Evolutionary conservation across 257 asterid species (phyloP).

Genomic region (Schizonepeta tenuifolia): DNA sequence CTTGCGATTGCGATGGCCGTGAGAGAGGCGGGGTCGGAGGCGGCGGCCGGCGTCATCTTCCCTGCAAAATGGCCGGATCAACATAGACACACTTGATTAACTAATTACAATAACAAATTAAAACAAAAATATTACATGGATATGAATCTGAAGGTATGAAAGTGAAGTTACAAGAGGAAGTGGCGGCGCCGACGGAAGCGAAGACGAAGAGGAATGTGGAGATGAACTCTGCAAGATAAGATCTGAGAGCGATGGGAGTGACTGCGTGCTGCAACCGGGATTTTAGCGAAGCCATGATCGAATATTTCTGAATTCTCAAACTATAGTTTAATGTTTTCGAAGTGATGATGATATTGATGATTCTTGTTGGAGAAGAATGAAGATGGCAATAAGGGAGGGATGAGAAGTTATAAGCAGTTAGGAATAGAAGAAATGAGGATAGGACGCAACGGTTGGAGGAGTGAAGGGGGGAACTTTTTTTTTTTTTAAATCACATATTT

Average conservation of each 20-base stretch:
- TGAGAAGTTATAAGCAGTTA: conserved; percentile 33
- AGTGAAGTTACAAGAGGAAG: conserved; percentile 53
- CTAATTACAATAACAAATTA: too few species aligned
- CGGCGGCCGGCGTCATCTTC: conserved; percentile 21
- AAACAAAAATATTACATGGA: too few species aligned
- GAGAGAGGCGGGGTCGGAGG: conserved; percentile 50
- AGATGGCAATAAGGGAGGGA: background rate
- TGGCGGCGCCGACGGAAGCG: conserved; percentile 69
- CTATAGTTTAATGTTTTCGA: too few species aligned
- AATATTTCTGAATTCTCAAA: background rate
- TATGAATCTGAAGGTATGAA: background rate
- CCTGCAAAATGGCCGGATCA: background rate
- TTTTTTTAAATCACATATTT: conserved; percentile 45
- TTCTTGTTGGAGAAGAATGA: too few species aligned
- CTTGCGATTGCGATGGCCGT: conserved; percentile 58
- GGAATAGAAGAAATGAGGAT: background rate
- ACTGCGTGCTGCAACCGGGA: conserved; percentile 64
- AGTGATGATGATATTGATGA: too few species aligned
- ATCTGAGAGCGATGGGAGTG: conserved; percentile 63
- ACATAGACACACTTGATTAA: too few species aligned
- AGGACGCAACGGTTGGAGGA: conserved; percentile 45
- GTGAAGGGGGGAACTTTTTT: too few species aligned
- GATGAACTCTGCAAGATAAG: conserved; percentile 89
- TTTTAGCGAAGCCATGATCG: conserved; percentile 65
- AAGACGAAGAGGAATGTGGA: conserved; percentile 87